A percentile compares a stretch with the other conserved stretches of the same genome.
Conservation (phyloP, 176 grass and related monocot species). For the Zoysia japonica region DNA sequence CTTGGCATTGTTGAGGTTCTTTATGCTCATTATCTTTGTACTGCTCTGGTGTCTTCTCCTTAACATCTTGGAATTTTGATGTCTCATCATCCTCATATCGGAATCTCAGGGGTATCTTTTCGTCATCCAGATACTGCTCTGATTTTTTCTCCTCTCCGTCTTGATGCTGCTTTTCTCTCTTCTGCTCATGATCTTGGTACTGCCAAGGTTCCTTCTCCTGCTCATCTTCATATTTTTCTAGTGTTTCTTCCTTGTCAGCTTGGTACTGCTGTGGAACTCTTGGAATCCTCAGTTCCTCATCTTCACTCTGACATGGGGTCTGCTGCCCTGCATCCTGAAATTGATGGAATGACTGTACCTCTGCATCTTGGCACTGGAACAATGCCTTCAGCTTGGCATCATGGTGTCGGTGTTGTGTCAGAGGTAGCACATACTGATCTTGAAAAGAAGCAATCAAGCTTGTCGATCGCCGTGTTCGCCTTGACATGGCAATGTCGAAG, state of each 20-base stretch:
- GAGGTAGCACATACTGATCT: slow-evolving; percentile 33
- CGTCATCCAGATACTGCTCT: slow-evolving; percentile 16
- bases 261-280: slow-evolving; percentile 13
- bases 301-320: slow-evolving; percentile 11
- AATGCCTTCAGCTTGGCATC: slow-evolving; percentile 41
- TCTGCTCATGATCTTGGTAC: slow-evolving; percentile 11
- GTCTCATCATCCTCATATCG: slow-evolving; percentile 25
- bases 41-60: slow-evolving; percentile 13
- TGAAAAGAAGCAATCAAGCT: slow-evolving; percentile 36
- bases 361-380: slow-evolving; percentile 38
- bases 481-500: slow-evolving; percentile 80
- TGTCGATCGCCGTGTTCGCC: slow-evolving; percentile 65
- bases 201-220: neutral
- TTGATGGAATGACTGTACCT: slow-evolving; percentile 29
- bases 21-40: slow-evolving; percentile 28
- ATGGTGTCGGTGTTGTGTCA: slow-evolving; percentile 22
- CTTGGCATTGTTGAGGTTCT: neutral
- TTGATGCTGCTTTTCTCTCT: slow-evolving; percentile 11
- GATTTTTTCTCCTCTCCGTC: slow-evolving; percentile 6
- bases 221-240: slow-evolving; percentile 22
- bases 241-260: slow-evolving; percentile 31
- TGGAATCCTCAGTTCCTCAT: slow-evolving; percentile 26
- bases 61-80: slow-evolving; percentile 13
- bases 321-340: slow-evolving; percentile 28
- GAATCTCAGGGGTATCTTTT: slow-evolving; percentile 25